These are phyloP conservation scores for Dendrocalamus sinicus DNA, from an alignment of 176 grass and related monocot species.

Conservation along the genomic window DNA sequence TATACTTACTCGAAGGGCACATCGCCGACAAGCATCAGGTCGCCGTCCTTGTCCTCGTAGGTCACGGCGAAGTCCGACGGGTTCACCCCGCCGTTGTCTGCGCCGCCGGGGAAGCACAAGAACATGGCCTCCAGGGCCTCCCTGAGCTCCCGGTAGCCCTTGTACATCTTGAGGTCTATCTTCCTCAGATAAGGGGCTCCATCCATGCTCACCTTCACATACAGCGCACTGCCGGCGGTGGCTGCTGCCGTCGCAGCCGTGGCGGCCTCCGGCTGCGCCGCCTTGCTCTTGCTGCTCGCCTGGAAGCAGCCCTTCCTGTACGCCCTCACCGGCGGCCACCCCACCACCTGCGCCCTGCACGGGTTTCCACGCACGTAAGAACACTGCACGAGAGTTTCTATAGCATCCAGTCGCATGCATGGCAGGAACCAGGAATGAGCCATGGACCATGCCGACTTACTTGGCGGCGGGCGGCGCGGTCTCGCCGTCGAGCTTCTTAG, in stretches of 20 bases:
- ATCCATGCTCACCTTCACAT: constrained; percentile 97
- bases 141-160: constrained; percentile 83
- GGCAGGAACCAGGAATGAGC: not conserved
- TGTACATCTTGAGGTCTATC: constrained; percentile 79
- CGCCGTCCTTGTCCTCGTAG: constrained; percentile 86
- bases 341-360: constrained; percentile 80
- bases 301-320: constrained; percentile 94
- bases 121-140: constrained; percentile 87
- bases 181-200: constrained; percentile 84
- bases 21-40: constrained; percentile 88
- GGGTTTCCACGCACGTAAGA: not conserved
- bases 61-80: constrained; percentile 67
- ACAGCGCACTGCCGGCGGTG: constrained; percentile 20
- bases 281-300: constrained; percentile 48
- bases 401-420: not conserved
- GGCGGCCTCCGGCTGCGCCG: constrained; percentile 3
- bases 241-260: not conserved
- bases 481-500: constrained; percentile 26
- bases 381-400: not conserved
- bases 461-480: constrained; percentile 50
- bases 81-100: constrained; percentile 29
- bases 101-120: constrained; percentile 62
- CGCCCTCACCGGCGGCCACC: constrained; percentile 85
- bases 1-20: constrained; percentile 82
- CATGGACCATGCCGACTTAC: not conserved